Base-by-base conservation (phyloP, 2,329 filamentous ascomycete species). In the Drechslera avenae region DNA sequence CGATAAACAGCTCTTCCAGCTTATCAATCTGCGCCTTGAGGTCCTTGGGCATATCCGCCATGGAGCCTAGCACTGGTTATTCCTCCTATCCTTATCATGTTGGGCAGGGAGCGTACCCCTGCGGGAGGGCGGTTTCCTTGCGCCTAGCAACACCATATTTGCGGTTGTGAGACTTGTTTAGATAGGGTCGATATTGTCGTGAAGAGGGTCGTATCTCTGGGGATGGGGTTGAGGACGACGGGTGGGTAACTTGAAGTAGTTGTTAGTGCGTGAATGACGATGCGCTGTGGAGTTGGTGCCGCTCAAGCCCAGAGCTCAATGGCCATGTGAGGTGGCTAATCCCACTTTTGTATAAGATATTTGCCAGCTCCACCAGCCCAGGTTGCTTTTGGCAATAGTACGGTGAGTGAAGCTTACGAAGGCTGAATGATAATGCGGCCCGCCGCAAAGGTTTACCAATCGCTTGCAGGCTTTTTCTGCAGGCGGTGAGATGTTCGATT, bases 11-110 rank as follows among this genome's bases (percentile, higher is more conserved):
- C 50, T 91, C 83, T 79, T 97, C 94, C 18, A 97, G 83, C 56
- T 84, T 81, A 73, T 89, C 86, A 70, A 97, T 92, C 77, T 97
- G 88, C 46, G 82, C 74, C 72, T 90, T 79, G 60, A 97, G 83
- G 75, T 91, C 86, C 78, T 91, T 89, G 59, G 93, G 92, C 75
- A 96, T 83, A 79, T 97, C 91, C 74, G 87, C 86, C 85, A 94
- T 90, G 58, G 92, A 96, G 72, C 91, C 91, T 96, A 55, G 18
- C 17, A 51, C 44, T 50, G 51, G 60, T 71, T 61, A 66, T 55
- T 44, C 51, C 52, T 32, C 36, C 45, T 50, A 45, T 58, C 45
- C 34, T 49, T 47, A n/a, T 37, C 34, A 21, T 50, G 26, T 18
- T 34, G 31, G 42, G 46, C 41, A 37, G 51, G 39, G 46, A 52